Percentiles rank a stretch among this genome's conserved stretches.
phyloP scores from a whole-genome alignment of 495 filamentous ascomycete species.

The Talaromyces nanjingensis region DNA sequence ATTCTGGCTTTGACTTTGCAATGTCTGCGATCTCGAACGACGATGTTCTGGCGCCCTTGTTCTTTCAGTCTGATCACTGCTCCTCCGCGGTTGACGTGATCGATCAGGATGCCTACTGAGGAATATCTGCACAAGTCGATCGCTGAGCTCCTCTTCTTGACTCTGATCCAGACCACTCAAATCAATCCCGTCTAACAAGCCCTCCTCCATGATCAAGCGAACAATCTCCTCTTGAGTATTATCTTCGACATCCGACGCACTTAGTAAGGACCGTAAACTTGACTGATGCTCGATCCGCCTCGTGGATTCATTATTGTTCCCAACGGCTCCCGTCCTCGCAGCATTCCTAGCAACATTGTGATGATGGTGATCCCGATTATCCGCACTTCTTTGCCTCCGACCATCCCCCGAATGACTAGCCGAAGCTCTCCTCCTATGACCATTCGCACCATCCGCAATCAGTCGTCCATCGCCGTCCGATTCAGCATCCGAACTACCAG shows the following conservation, averaged over 20 bases:
- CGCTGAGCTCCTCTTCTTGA: slow-evolving; percentile 80
- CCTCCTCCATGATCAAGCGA: slow-evolving; percentile 82
- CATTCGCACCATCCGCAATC: slow-evolving; percentile 61
- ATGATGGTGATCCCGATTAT: slow-evolving; percentile 21
- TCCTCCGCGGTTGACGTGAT: slow-evolving; percentile 23
- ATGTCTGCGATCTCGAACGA: slow-evolving; percentile 28
- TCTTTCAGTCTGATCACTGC: slow-evolving; percentile 19
- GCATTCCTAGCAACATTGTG: slow-evolving; percentile 6
- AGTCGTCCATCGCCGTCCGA: slow-evolving; percentile 59
- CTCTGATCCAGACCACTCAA: slow-evolving; percentile 67
- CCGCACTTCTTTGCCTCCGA: slow-evolving; percentile 23
- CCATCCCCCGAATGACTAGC: slow-evolving; percentile 17
- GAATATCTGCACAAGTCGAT: slow-evolving; percentile 83
- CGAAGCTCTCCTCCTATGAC: slow-evolving; percentile 24
- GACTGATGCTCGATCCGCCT: slow-evolving; percentile 73
- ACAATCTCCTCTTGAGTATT: slow-evolving; percentile 81
- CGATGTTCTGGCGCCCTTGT: slow-evolving; percentile 18
- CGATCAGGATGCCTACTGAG: slow-evolving; percentile 54
- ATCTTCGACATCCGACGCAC: slow-evolving; percentile 63
- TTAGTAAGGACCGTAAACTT: slow-evolving; percentile 75
- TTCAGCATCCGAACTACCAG: slow-evolving; percentile 10
- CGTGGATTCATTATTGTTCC: slow-evolving; percentile 15
- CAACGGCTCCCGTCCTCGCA: background rate
- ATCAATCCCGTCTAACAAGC: slow-evolving; percentile 77
- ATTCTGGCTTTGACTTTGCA: slow-evolving; percentile 17